These are phyloP conservation scores for Phytophthora pluvialis DNA, from an alignment of 352 stramenopile genomes.

Conservation along the genomic window DNA sequence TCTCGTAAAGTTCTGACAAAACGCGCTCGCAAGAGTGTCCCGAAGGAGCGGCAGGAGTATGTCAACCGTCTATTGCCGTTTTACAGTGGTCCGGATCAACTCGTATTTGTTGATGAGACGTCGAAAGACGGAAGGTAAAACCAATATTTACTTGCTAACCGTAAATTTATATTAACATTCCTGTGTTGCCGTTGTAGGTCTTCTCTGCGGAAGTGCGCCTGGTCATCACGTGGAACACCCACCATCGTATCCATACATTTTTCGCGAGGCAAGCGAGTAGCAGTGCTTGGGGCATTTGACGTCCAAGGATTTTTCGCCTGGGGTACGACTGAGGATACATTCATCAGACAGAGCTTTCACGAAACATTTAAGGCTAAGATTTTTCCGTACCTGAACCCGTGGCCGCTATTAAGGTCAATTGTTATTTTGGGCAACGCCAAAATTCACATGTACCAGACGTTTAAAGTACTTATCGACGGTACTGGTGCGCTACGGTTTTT, in stretches of 20 bases:
- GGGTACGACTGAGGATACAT: conserved; percentile 23
- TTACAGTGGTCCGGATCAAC: neutral
- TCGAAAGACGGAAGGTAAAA: conserved; percentile 4
- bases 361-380: too few relatives aligned
- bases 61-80: conserved; percentile 6
- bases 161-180: neutral
- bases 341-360: conserved; percentile 21
- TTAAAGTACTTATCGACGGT: conserved; percentile 5
- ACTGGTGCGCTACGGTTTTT: conserved; percentile 9
- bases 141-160: neutral
- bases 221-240: conserved; percentile 16
- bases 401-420: conserved; percentile 13
- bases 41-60: conserved; percentile 1
- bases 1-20: conserved; percentile 19
- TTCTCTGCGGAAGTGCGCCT: conserved; percentile 17
- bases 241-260: conserved; percentile 20
- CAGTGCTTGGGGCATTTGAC: conserved; percentile 29
- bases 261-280: conserved; percentile 19
- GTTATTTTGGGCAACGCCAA: conserved; percentile 33
- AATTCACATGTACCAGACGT: conserved; percentile 1
- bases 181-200: neutral
- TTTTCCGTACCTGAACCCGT: conserved; percentile 23
- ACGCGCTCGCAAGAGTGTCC: conserved; percentile 9
- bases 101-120: conserved; percentile 24
- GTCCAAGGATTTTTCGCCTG: conserved; percentile 19